phyloP scores from a whole-genome alignment of 2,329 filamentous ascomycete species.

The Coniosporium tulheliwenetii region DNA sequence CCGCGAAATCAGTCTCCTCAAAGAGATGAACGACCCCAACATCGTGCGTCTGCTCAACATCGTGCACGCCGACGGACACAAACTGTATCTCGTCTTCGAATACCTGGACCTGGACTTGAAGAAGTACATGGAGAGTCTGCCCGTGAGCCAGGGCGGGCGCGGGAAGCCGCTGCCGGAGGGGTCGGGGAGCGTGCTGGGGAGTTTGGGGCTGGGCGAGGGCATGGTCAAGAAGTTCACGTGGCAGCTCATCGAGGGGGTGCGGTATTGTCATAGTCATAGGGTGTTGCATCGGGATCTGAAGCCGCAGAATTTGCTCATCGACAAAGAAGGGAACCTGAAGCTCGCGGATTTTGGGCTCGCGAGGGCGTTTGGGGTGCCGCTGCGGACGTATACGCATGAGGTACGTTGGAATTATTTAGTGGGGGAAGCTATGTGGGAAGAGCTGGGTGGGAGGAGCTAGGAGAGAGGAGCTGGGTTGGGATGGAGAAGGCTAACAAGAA shows the following conservation, averaged over 20 bases:
- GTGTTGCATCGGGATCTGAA: constrained; percentile 81
- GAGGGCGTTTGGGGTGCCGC: constrained; percentile 76
- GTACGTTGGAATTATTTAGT: constrained; percentile 39
- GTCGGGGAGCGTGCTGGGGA: constrained; percentile 44
- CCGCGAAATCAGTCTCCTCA: constrained; percentile 97
- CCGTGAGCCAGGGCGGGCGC: constrained; percentile 67
- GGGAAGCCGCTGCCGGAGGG: constrained; percentile 76
- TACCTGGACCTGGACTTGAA: constrained; percentile 85
- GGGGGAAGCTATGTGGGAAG: too few species aligned
- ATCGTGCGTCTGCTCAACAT: constrained; percentile 96
- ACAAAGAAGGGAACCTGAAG: constrained; percentile 77
- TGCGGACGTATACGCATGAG: constrained; percentile 88
- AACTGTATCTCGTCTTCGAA: constrained; percentile 85
- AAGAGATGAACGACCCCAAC: constrained; percentile 97
- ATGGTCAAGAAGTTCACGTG: constrained; percentile 92
- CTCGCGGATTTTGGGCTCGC: constrained; percentile 82
- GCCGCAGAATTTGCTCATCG: constrained; percentile 78
- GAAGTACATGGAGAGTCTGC: constrained; percentile 90
- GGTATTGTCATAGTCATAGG: constrained; percentile 79
- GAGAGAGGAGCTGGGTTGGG: too few species aligned
- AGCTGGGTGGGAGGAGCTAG: too few species aligned
- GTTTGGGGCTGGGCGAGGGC: constrained; percentile 56
- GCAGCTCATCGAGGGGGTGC: constrained; percentile 69
- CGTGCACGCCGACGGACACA: constrained; percentile 86
- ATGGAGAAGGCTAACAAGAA: too few species aligned